Conservation (phyloP, 2,329 filamentous ascomycete species). For the Zymoseptoria brevis region DNA sequence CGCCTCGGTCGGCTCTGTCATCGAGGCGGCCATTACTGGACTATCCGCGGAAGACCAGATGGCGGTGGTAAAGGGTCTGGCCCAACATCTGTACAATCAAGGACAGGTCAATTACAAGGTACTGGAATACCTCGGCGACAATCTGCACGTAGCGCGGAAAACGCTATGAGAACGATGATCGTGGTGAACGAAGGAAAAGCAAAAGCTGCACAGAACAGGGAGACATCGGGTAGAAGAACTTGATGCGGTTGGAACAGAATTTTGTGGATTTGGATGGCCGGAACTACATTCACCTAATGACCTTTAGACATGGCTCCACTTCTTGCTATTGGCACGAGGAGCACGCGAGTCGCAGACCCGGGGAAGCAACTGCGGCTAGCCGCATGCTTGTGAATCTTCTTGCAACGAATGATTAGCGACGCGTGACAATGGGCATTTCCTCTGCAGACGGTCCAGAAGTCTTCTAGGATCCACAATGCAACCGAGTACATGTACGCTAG, state of each 20-base stretch:
- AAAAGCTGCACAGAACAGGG: not conserved
- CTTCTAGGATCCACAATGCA: not conserved
- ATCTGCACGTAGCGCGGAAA: constrained; percentile 16
- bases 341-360: not conserved
- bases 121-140: constrained; percentile 27
- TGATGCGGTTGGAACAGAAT: not conserved
- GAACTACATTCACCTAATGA: not conserved
- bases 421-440: not conserved
- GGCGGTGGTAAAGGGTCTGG: constrained; percentile 59
- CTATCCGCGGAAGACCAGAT: constrained; percentile 80
- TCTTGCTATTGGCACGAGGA: not conserved
- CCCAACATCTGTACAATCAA: constrained; percentile 58
- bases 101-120: constrained; percentile 50
- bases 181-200: not conserved
- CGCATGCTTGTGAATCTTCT: not conserved
- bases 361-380: too few species aligned
- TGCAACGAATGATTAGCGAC: too few species aligned
- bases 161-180: constrained; percentile 6
- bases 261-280: not conserved
- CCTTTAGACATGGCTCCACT: not conserved
- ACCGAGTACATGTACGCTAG: not conserved
- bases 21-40: constrained; percentile 88
- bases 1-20: constrained; percentile 73
- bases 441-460: not conserved
- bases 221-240: not conserved